Base-by-base conservation (phyloP, 345 rosid genomes). In the Mallotus nudiflorus region DNA sequence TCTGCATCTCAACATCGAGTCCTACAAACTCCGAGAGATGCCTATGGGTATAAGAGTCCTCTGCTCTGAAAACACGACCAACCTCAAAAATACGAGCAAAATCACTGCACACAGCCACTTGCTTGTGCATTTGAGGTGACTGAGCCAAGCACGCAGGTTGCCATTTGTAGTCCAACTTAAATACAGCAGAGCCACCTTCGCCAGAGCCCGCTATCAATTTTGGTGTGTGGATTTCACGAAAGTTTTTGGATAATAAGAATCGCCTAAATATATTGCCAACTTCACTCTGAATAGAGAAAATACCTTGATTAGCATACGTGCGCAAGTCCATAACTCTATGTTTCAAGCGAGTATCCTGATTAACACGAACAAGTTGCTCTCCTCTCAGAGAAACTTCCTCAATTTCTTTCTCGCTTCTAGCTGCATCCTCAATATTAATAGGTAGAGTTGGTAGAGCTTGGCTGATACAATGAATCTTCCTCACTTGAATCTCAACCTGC, bases 131-230 rank as follows among this genome's bases (percentile, higher is more conserved):
- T 66, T 91, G 98, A 76, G 99, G 97, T 39, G 97, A 92, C 77
- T 92, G 99, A 15, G 97, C 97, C 60, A 95, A 73, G 82, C 97
- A 95, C 9, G 97, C 99, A 39, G 87, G 77, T 58, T 80, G 91
- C 56, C 99, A 97, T 75, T 89, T 92, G 88, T 95, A 95, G 51
- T 94, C 96, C 77, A 95, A 71, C 77, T 61, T 80, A 84, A 95
- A 95, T 18, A 95, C 97, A 80, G 99, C 91, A 78, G 99, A 78
- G 60, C 99, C 99, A 33, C 97, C 99, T 82, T 94, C 98, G 78
- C 98, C 91, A 28, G 93, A 85, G 62, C 98, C 97, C 52, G 86
- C 96, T 55, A 85, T 87, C 70, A 95, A 19, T 80, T 95, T 95
- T 1, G 97, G 97, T 7, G 97, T 90, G 81, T 95, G 97, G 73